These are phyloP conservation scores for Serendipita sp. DNA, from an alignment of 768 basidiomycete species.

Conservation along the genomic window DNA sequence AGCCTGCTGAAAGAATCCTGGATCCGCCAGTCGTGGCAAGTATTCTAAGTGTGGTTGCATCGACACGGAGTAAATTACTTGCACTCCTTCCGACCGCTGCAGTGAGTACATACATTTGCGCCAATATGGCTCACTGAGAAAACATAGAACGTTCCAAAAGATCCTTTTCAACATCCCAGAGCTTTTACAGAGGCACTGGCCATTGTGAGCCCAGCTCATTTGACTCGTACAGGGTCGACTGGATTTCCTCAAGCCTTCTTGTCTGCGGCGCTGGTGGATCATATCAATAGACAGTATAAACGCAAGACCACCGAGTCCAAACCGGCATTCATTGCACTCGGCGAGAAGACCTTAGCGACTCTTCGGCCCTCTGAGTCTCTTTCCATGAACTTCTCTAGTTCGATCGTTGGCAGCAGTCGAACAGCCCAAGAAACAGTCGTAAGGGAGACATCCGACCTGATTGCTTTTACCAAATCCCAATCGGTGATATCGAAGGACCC, in stretches of 20 bases:
- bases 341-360: not conserved
- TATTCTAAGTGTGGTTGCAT: constrained; percentile 51
- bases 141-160: constrained; percentile 38
- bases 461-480: not conserved
- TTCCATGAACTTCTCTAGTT: not conserved
- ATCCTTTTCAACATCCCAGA: constrained; percentile 61
- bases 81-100: constrained; percentile 27
- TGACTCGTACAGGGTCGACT: not conserved
- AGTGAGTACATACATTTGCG: constrained; percentile 24
- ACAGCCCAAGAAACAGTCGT: not conserved
- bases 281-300: constrained; percentile 2
- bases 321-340: not conserved
- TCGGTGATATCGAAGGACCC: constrained; percentile 4
- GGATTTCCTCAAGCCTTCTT: not conserved
- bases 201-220: not conserved
- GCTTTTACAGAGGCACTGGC: constrained; percentile 37
- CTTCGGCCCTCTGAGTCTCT: not conserved
- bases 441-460: not conserved
- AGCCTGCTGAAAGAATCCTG: constrained; percentile 58
- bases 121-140: constrained; percentile 6
- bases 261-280: not conserved
- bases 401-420: not conserved
- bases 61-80: constrained; percentile 53
- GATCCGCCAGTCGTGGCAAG: constrained; percentile 59
- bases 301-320: not conserved